Base-by-base conservation (phyloP, 306 rosid genomes). In the Echinosophora koreensis region DNA sequence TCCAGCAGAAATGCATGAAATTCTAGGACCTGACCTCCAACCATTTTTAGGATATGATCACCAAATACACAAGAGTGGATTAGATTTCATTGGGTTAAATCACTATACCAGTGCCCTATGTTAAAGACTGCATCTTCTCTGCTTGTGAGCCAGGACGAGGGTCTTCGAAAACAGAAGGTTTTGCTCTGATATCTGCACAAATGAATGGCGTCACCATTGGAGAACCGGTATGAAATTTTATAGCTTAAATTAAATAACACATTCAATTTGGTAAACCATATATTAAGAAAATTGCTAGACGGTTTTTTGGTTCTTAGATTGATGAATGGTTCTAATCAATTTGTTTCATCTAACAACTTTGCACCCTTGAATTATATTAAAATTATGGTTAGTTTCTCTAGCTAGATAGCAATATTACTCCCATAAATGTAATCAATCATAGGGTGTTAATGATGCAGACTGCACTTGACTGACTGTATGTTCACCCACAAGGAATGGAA, bases 81-180 rank as follows among this genome's bases (percentile, higher is more conserved):
- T 83, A 57, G 97, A 92, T 79, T 92, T 89, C 81, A 87, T 92
- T 47, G 96, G 98, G 56, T 41, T 93, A 62, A 93, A 90, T 77
- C 90, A 93, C 56, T 90, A 93, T 62, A 80, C 90, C 5, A 88
- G 91, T 57, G n/a, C 56, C 8, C 59, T 90, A 82, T 69, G 78
- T 69, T 30, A 84, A 90, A 71, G 96, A 90, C 57, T 92, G 96
- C 87, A 85, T 81, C 4, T 83, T 54, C 67, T 89, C 91, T 10
- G 34, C 49, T 6, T 90, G 96, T 85, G 76, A 85, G 84, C 47
- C 83, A 11, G 90, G 89, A 85, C 32, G 4, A 34, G 96, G 94
- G 17, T 50, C 81, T 44, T 79, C 96, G 15, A 84, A 54, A 62
- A 89, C 86, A 3, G 91, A 92, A 80, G 96, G 94, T 63, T 81